Percentiles rank a stretch among this genome's conserved stretches.
These are phyloP conservation scores for Annulohypoxylon bovei DNA, from an alignment of 495 filamentous ascomycete species.

Conservation along the genomic window DNA sequence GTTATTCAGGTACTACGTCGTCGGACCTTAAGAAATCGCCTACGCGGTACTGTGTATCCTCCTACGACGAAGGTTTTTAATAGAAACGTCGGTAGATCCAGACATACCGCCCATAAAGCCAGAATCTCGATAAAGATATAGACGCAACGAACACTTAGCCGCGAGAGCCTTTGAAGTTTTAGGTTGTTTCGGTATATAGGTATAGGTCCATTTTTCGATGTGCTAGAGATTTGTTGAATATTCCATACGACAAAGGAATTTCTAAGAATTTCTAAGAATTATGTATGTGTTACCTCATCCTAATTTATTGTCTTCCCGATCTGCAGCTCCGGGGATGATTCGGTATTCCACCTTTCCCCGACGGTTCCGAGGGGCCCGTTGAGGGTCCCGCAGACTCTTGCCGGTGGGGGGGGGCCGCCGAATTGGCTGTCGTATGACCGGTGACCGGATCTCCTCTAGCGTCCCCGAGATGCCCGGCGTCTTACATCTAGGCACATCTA, in stretches of 20 bases:
- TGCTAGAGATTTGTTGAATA: neutral
- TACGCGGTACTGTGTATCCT: neutral
- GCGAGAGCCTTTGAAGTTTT: neutral
- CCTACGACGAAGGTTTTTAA: neutral
- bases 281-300: neutral
- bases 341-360: constrained; percentile 32
- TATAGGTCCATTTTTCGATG: neutral
- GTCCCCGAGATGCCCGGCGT: neutral
- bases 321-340: constrained; percentile 26
- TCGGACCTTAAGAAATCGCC: constrained; percentile 12
- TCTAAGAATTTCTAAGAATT: neutral
- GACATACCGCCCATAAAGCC: neutral
- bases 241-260: neutral
- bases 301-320: constrained; percentile 3
- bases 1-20: neutral
- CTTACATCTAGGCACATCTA: neutral
- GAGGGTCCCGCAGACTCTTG: constrained; percentile 4
- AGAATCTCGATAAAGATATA: neutral
- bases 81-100: constrained; percentile 2
- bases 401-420: constrained; percentile 15
- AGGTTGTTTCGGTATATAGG: neutral
- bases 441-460: neutral
- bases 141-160: neutral
- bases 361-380: constrained; percentile 17
- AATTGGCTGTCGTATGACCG: neutral